Evolutionary conservation across 1,284 basidiomycete genomes (phyloP), one percentile per base, ranked within the genome.

Genomic region (Naganishia liquefaciens): DNA sequence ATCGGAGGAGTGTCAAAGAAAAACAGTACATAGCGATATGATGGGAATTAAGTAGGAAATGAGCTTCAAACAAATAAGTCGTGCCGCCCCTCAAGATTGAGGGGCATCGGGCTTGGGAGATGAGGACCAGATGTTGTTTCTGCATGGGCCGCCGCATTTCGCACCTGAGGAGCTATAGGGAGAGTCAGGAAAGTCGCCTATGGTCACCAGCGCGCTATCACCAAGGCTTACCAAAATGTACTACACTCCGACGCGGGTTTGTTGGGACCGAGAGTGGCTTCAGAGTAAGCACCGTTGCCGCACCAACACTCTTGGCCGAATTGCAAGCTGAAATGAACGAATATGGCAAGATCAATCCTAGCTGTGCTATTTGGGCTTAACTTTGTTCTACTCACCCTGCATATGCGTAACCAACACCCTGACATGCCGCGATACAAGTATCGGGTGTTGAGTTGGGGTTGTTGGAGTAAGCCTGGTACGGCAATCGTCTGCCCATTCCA

Each of bases 251-350:
- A 4, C 6, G 33, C 53, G 3, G 33, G n/a, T 23, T 37, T 25
- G 33, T 42, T 21, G 23, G 39, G 37, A 13, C 37, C 53, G 6
- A 54, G 7, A 9, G 53, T 54, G n/a, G 19, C 39, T 19, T 54
- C 53, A 25, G 53, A 54, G 4, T 28, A 19, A 1, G 37, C 53
- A 9, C 53, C 53, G 5, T 54, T 37, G n/a, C 53, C 53, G n/a
- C 53, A 54, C 53, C 53, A 54, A 15, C 53, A 54, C 23, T 43
- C 53, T 6, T 25, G 40, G 19, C 53, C 53, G 37, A 37, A 42
- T 39, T 54, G 53, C 23, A 54, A 25, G 25, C 53, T 54, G 52
- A 23, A 15, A 43, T 11, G 30, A n/a, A n/a, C n/a, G n/a, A n/a
- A 11, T 21, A 43, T 17, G 11, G n/a, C 28, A 5, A 46, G 5